Evolutionary conservation across 257 asterid genomes (phyloP), one percentile per base, ranked within the genome.

Genomic region (Schizonepeta tenuifolia): DNA sequence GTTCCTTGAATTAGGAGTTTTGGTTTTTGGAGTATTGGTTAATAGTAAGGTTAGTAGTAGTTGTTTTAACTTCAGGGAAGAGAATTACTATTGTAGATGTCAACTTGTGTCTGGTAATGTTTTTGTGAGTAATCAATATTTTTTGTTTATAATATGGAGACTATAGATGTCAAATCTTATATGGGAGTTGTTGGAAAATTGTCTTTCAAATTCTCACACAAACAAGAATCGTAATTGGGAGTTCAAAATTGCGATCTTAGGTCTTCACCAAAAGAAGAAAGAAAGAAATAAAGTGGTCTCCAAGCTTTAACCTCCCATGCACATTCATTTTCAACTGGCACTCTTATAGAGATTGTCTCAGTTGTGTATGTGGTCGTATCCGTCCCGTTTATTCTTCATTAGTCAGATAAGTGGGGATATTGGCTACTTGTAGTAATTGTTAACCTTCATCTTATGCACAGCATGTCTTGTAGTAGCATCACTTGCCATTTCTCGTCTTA

Each of bases 311-410:
- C 20, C 31, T 43, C 50, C 65, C 44, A 53, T 54, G 61, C 14
- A 44, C 22, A 28, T 43, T 13, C 26, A 18, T 43, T 28, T 4
- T 67, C 40, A 14, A 36, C 3, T 4, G 22, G 18, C 71, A 53
- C 65, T 18, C 14, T 18, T 26, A 17, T 9, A 14, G 1, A 44
- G 18, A 35, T 33, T 20, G 15, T 49, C 56, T 22, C 51, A 10
- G 50, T 64, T 54, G 2, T 75, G 5, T 22, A 43, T 62, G 28
- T 54, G 24, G n/a, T 53, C 50, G 68, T 61, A 8, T 43, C 26
- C 15, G 15, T 18, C 40, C 14, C 58, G 31, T 44, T 41, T 55
- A 55, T 51, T 70, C 36, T 41, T 77, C 47, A 67, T 50, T 62
- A 55, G 49, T 58, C 74, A 10, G 38, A 57, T 46, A 43, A 17